Conservation (phyloP, 2,329 filamentous ascomycete genomes). For the Cladosporium velox region DNA sequence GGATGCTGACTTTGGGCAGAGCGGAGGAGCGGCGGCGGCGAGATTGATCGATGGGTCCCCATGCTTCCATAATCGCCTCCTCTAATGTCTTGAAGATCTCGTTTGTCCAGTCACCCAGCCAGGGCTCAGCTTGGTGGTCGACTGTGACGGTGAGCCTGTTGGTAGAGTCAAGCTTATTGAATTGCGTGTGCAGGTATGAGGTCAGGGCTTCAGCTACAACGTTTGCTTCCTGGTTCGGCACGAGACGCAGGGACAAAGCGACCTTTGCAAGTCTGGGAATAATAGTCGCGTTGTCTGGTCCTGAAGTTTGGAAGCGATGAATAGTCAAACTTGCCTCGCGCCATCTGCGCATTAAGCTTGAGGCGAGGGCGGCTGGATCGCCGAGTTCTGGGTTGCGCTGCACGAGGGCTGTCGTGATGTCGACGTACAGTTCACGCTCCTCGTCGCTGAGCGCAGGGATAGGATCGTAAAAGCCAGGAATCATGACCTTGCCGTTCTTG, state of each 20-base stretch:
- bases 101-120: conserved; percentile 89
- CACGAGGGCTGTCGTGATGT: conserved; percentile 77
- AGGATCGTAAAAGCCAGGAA: conserved; percentile 86
- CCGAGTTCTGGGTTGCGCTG: conserved; percentile 67
- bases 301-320: conserved; percentile 89
- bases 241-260: conserved; percentile 84
- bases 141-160: conserved; percentile 82
- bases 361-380: conserved; percentile 70
- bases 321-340: conserved; percentile 92
- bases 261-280: conserved; percentile 89
- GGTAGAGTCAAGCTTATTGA: conserved; percentile 72
- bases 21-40: conserved; percentile 27
- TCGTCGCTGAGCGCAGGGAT: conserved; percentile 73
- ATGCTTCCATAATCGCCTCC: conserved; percentile 79
- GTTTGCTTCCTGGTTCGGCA: conserved; percentile 87
- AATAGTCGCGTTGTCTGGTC: conserved; percentile 82
- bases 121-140: conserved; percentile 91
- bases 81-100: conserved; percentile 89
- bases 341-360: conserved; percentile 90
- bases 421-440: conserved; percentile 79
- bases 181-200: conserved; percentile 69
- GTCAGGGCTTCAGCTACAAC: conserved; percentile 70
- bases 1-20: conserved; percentile 17
- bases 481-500: conserved; percentile 74
- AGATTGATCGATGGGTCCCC: conserved; percentile 61